phyloP scores from a whole-genome alignment of 2,329 filamentous ascomycete species.

The Aureobasidium pullulans region DNA sequence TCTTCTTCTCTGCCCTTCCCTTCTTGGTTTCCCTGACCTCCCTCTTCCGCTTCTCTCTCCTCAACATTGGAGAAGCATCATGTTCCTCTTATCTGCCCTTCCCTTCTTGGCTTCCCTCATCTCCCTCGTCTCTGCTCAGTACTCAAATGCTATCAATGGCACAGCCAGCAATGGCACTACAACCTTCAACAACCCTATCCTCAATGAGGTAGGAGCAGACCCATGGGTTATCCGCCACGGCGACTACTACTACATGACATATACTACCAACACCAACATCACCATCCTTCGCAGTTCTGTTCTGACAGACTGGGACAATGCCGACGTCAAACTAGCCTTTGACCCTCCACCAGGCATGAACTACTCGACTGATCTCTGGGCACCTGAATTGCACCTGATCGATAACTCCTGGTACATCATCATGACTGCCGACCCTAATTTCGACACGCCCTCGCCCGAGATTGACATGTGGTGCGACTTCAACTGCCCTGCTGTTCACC shows the following conservation, averaged over 20 bases:
- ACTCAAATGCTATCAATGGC: not conserved
- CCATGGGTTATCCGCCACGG: conserved; percentile 39
- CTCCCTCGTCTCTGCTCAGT: not conserved
- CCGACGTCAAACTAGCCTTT: conserved; percentile 38
- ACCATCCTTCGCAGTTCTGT: conserved; percentile 35
- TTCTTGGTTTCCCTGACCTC: not conserved
- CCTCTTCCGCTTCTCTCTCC: not conserved
- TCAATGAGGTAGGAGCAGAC: conserved; percentile 36
- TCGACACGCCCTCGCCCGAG: conserved; percentile 39
- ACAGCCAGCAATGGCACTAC: conserved; percentile 13
- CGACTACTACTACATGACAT: conserved; percentile 39
- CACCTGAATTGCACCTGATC: conserved; percentile 44
- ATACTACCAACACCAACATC: conserved; percentile 37
- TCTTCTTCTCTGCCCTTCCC: not conserved
- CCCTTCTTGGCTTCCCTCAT: not conserved
- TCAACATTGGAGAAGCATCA: not conserved
- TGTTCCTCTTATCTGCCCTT: not conserved
- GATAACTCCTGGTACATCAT: conserved; percentile 44
- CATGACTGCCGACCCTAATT: conserved; percentile 44
- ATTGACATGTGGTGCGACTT: conserved; percentile 43
- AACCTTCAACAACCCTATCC: conserved; percentile 41
- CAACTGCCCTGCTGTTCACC: conserved; percentile 44
- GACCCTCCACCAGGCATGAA: conserved; percentile 33
- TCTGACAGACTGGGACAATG: conserved; percentile 38
- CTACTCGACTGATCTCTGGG: conserved; percentile 45